Conservation (phyloP, 176 grass and related monocot species). For the Typha latifolia region DNA sequence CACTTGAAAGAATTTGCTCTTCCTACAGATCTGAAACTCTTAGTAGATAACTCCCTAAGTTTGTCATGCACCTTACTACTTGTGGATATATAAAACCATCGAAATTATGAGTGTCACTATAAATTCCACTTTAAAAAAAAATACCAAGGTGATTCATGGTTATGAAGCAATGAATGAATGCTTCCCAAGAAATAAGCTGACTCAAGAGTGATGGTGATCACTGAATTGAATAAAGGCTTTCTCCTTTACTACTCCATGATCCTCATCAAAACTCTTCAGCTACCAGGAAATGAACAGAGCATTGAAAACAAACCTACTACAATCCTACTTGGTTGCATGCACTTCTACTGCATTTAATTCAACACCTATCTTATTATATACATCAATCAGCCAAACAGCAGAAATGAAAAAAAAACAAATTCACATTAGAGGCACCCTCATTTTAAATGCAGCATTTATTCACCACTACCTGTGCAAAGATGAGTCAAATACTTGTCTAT, state of each 20-base stretch:
- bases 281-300: background rate
- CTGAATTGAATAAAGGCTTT: background rate
- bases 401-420: background rate
- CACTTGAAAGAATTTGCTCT: no score
- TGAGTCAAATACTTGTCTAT: no score
- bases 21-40: no score
- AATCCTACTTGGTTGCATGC: background rate
- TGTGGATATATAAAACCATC: no score
- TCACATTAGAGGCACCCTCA: background rate
- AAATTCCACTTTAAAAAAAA: no score
- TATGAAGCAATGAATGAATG: no score
- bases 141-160: no score
- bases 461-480: background rate
- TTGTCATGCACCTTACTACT: no score
- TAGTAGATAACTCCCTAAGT: no score
- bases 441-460: background rate
- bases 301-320: constrained; percentile 3
- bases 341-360: constrained; percentile 2
- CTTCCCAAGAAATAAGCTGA: background rate
- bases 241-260: background rate
- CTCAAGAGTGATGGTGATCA: background rate
- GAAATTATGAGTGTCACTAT: no score
- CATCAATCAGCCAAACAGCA: background rate
- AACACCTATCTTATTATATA: background rate
- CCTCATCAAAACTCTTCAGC: constrained; percentile 5